phyloP scores from a whole-genome alignment of 139 green algal species.

The Closterium sp. region DNA sequence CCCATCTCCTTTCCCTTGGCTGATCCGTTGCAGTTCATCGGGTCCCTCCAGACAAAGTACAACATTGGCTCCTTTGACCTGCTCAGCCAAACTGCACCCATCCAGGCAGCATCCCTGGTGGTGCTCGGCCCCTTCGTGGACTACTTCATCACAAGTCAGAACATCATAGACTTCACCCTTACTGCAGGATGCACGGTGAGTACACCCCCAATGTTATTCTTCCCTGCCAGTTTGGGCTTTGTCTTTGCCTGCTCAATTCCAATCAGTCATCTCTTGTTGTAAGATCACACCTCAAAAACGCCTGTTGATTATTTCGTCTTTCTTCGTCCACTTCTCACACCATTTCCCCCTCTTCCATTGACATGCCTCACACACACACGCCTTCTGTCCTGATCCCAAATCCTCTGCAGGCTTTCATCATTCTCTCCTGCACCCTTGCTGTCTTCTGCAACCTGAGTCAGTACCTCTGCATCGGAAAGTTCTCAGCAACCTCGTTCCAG shows the following conservation, averaged over 20 bases:
- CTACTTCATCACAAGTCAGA: constrained; percentile 24
- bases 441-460: constrained; percentile 85
- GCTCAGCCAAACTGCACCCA: constrained; percentile 60
- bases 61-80: constrained; percentile 77
- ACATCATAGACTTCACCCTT: not conserved
- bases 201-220: not conserved
- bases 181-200: not conserved
- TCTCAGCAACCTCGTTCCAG: constrained; percentile 89
- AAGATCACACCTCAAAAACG: too few relatives aligned
- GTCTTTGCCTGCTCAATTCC: too few relatives aligned
- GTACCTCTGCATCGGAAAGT: constrained; percentile 91
- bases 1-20: not conserved
- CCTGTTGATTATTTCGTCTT: too few relatives aligned
- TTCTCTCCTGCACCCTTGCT: constrained; percentile 69
- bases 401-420: constrained; percentile 57
- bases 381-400: not conserved
- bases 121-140: constrained; percentile 40
- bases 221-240: too few relatives aligned
- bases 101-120: constrained; percentile 41
- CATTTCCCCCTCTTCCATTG: not conserved
- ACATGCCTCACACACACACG: not conserved
- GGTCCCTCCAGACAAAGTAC: constrained; percentile 78
- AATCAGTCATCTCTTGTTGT: too few relatives aligned
- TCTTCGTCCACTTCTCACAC: too few relatives aligned
- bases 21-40: constrained; percentile 57